Conservation (phyloP, 2,329 filamentous ascomycete genomes). For the Elsinoe australis region DNA sequence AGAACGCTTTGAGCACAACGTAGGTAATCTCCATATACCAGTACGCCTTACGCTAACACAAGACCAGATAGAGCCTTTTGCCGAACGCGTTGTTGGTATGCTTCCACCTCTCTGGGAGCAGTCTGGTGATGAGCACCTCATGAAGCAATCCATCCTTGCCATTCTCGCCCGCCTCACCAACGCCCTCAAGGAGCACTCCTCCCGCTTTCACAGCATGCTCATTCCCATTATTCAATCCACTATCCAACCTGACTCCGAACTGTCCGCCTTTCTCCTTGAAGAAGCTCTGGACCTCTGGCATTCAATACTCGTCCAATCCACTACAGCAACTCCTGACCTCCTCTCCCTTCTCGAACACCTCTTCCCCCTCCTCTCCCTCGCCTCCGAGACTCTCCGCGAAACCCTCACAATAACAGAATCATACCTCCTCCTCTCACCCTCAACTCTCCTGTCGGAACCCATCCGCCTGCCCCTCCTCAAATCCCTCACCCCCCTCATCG, state of each 20-base stretch:
- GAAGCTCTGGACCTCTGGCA: slow-evolving; percentile 88
- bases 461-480: slow-evolving; percentile 36
- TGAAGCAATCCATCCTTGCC: slow-evolving; percentile 87
- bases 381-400: slow-evolving; percentile 42
- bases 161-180: slow-evolving; percentile 79
- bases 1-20: slow-evolving; percentile 68
- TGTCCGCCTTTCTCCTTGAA: slow-evolving; percentile 76
- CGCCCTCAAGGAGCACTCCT: slow-evolving; percentile 71
- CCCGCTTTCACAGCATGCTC: slow-evolving; percentile 70
- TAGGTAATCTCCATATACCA: slow-evolving; percentile 28
- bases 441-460: slow-evolving; percentile 38
- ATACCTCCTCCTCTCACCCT: slow-evolving; percentile 42
- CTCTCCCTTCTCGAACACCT: slow-evolving; percentile 39
- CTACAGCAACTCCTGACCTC: slow-evolving; percentile 36
- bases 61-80: slow-evolving; percentile 52
- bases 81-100: slow-evolving; percentile 72
- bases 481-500: slow-evolving; percentile 38
- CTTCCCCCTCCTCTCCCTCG: slow-evolving; percentile 42
- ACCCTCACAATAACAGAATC: slow-evolving; percentile 44
- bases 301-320: slow-evolving; percentile 59
- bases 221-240: slow-evolving; percentile 76
- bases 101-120: slow-evolving; percentile 78
- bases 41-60: slow-evolving; percentile 18
- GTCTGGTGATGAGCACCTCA: slow-evolving; percentile 77
- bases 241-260: slow-evolving; percentile 63